phyloP scores from a whole-genome alignment of 192 early-diverging fungal genomes.

The Chytriomyces confervae region DNA sequence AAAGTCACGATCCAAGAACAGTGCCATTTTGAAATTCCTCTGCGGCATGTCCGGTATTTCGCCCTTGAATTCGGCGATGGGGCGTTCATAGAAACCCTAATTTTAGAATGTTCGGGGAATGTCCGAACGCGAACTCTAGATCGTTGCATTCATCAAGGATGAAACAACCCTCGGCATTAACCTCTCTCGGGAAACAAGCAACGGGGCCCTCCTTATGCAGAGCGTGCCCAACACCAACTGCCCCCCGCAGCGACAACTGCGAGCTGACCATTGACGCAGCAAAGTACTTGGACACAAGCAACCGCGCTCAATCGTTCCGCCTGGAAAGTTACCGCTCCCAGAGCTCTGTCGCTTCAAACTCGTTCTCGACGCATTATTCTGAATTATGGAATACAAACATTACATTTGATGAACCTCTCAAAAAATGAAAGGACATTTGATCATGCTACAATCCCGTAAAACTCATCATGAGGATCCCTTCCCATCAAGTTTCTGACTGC shows the following conservation, averaged over 20 bases:
- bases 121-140: too few species aligned
- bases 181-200: conserved; percentile 86
- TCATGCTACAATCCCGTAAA: conserved; percentile 37
- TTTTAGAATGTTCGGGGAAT: too few species aligned
- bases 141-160: conserved; percentile 89
- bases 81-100: too few species aligned
- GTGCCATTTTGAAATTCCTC: too few species aligned
- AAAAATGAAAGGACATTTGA: too few species aligned
- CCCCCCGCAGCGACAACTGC: neutral
- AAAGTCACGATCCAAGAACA: too few species aligned
- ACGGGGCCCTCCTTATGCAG: conserved; percentile 94
- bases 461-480: conserved; percentile 47
- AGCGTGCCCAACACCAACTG: neutral
- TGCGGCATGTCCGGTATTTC: too few species aligned
- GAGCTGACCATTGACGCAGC: conserved; percentile 73
- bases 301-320: conserved; percentile 79
- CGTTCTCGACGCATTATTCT: conserved; percentile 67
- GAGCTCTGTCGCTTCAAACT: conserved; percentile 80
- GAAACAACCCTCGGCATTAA: conserved; percentile 81
- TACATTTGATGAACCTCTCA: too few species aligned
- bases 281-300: conserved; percentile 82
- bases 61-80: too few species aligned
- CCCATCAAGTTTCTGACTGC: conserved; percentile 45
- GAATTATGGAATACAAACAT: too few species aligned
- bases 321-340: conserved; percentile 94